These are phyloP conservation scores for Nigrospora osmanthi DNA, from an alignment of 2,329 filamentous ascomycete genomes.

Conservation along the genomic window DNA sequence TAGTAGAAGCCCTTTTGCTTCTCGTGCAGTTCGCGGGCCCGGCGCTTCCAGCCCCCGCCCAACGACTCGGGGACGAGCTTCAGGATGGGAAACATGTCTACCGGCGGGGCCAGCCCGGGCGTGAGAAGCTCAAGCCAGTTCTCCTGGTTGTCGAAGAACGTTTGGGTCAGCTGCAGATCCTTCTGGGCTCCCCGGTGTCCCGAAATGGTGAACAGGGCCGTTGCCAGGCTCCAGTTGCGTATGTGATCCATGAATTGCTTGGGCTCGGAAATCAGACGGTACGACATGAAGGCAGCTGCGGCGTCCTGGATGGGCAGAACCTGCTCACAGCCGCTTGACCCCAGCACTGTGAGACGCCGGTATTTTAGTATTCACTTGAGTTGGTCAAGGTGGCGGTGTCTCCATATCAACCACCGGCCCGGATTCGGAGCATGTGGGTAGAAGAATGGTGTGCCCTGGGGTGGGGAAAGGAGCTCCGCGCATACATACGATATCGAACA, in stretches of 20 bases:
- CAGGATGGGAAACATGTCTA: slow-evolving; percentile 6
- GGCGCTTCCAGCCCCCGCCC: slow-evolving; percentile 3
- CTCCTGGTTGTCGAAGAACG: slow-evolving; percentile 5
- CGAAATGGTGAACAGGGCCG: slow-evolving; percentile 2
- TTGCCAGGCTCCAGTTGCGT: slow-evolving; percentile 2
- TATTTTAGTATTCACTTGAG: no score
- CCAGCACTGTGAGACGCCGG: not conserved
- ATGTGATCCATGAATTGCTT: slow-evolving; percentile 1
- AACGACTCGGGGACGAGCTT: slow-evolving; percentile 4
- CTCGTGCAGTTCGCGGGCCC: not conserved
- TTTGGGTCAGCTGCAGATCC: not conserved
- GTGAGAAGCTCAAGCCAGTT: slow-evolving; percentile 4
- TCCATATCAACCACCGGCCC: no score
- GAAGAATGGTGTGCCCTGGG: no score
- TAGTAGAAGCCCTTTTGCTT: slow-evolving; percentile 5
- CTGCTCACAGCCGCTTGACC: not conserved
- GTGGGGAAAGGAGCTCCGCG: no score
- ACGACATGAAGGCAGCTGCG: slow-evolving; percentile 1
- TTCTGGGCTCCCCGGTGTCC: slow-evolving; percentile 3
- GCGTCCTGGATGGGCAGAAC: slow-evolving; percentile 3
- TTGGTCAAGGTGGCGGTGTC: no score
- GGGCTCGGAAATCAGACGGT: slow-evolving; percentile 1
- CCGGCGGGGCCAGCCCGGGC: slow-evolving; percentile 3
- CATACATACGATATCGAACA: not conserved
- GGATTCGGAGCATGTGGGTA: no score